These are phyloP conservation scores for Amanita exitialis DNA, from an alignment of 768 basidiomycete genomes.

Conservation along the genomic window DNA sequence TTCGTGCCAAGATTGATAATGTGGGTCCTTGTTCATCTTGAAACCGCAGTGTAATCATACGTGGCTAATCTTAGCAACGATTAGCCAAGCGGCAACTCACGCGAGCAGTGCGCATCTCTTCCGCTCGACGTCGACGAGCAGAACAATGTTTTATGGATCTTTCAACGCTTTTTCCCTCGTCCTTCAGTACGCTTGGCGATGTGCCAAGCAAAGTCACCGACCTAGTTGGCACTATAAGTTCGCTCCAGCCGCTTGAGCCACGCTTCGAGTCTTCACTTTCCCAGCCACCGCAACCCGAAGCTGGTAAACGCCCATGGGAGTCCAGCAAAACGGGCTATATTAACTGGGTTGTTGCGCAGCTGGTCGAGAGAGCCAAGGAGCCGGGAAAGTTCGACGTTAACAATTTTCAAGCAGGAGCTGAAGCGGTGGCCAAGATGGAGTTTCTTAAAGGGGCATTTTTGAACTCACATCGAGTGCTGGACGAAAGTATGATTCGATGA, in stretches of 20 bases:
- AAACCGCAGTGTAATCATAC: neutral
- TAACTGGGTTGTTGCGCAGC: constrained; percentile 62
- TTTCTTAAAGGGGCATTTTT: neutral
- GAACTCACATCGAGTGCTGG: neutral
- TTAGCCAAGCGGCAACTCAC: constrained; percentile 46
- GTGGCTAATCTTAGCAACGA: constrained; percentile 43
- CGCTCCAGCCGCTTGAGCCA: constrained; percentile 35
- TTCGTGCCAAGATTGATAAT: constrained; percentile 57
- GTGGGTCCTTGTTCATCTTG: constrained; percentile 31
- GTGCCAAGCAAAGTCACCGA: constrained; percentile 30
- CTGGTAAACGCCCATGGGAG: constrained; percentile 74
- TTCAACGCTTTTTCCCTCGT: constrained; percentile 23
- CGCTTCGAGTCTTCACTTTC: constrained; percentile 26
- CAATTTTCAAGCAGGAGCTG: constrained; percentile 6
- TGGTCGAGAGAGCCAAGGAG: constrained; percentile 26
- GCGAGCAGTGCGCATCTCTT: constrained; percentile 40
- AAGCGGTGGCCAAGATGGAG: neutral
- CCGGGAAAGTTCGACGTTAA: constrained; percentile 9
- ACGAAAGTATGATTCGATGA: neutral
- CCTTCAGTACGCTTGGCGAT: constrained; percentile 23
- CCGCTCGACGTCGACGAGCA: constrained; percentile 35
- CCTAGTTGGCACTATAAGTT: constrained; percentile 38
- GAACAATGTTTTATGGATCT: constrained; percentile 32
- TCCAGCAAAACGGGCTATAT: constrained; percentile 63
- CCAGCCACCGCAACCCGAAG: constrained; percentile 41